Conservation (phyloP, 352 stramenopile species). For the Phytophthora sp. region DNA sequence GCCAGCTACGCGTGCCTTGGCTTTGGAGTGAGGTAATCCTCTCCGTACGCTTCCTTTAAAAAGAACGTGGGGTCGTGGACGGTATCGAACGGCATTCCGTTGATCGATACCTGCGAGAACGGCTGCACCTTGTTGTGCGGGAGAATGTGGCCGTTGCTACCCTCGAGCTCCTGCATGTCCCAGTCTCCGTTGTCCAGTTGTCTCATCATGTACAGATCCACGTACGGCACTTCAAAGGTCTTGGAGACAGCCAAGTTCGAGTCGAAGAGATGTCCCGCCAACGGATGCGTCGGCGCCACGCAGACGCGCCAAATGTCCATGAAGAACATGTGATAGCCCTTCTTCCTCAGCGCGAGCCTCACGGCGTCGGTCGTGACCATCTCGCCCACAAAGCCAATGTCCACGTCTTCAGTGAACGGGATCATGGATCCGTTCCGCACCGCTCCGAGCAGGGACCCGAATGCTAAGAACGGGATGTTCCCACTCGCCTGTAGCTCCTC, state of each 20-base stretch:
- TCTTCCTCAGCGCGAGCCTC: conserved; percentile 21
- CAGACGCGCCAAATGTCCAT: conserved; percentile 45
- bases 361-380: conserved; percentile 11
- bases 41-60: conserved; percentile 38
- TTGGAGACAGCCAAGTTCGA: conserved; percentile 15
- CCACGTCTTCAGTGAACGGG: conserved; percentile 59
- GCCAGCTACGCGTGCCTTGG: background rate
- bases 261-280: conserved; percentile 43
- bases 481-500: conserved; percentile 39
- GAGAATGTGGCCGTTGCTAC: conserved; percentile 13
- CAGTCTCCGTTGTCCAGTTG: conserved; percentile 16
- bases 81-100: conserved; percentile 41
- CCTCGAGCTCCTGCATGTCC: conserved; percentile 32
- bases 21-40: conserved; percentile 39
- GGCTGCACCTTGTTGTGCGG: conserved; percentile 30
- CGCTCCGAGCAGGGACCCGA: conserved; percentile 53
- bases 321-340: conserved; percentile 59
- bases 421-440: conserved; percentile 53
- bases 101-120: conserved; percentile 31
- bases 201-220: conserved; percentile 44
- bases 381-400: conserved; percentile 43
- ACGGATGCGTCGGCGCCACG: conserved; percentile 43
- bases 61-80: conserved; percentile 41
- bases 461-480: conserved; percentile 43
- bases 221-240: conserved; percentile 32